phyloP scores from a whole-genome alignment of 768 basidiomycete genomes.

The Leccinum rimulosum region DNA sequence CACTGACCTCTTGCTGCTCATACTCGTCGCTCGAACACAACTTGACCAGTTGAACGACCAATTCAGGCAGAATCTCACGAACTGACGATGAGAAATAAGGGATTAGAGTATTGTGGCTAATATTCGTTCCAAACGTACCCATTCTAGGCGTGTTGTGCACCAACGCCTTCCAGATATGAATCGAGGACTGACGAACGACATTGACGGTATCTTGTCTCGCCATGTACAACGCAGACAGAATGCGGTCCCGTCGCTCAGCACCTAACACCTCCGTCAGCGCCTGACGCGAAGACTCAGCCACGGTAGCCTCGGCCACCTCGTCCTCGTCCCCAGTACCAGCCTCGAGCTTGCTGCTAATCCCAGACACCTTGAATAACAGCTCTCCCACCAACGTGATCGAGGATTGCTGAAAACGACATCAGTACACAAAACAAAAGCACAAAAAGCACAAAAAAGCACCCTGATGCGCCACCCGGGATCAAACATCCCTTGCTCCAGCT shows the following conservation, averaged over 20 bases:
- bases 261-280: constrained; percentile 89
- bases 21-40: constrained; percentile 75
- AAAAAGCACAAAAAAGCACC: constrained; percentile 44
- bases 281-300: constrained; percentile 77
- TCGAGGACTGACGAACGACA: constrained; percentile 84
- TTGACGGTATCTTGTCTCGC: constrained; percentile 91
- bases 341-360: constrained; percentile 86
- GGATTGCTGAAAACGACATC: constrained; percentile 59
- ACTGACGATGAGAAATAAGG: constrained; percentile 40
- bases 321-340: constrained; percentile 77
- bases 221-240: constrained; percentile 87
- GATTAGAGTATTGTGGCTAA: not conserved
- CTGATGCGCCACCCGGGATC: constrained; percentile 94
- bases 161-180: constrained; percentile 97
- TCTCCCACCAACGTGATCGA: constrained; percentile 96
- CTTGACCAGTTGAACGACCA: constrained; percentile 73
- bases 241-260: constrained; percentile 82
- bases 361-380: constrained; percentile 93
- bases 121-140: constrained; percentile 41
- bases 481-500: constrained; percentile 93
- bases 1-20: constrained; percentile 85
- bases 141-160: constrained; percentile 93
- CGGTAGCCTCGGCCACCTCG: constrained; percentile 55
- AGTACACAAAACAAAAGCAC: not conserved
- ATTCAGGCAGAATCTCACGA: constrained; percentile 85